Base-by-base conservation (phyloP, 2,329 filamentous ascomycete species). In the Aureobasidium sp. region DNA sequence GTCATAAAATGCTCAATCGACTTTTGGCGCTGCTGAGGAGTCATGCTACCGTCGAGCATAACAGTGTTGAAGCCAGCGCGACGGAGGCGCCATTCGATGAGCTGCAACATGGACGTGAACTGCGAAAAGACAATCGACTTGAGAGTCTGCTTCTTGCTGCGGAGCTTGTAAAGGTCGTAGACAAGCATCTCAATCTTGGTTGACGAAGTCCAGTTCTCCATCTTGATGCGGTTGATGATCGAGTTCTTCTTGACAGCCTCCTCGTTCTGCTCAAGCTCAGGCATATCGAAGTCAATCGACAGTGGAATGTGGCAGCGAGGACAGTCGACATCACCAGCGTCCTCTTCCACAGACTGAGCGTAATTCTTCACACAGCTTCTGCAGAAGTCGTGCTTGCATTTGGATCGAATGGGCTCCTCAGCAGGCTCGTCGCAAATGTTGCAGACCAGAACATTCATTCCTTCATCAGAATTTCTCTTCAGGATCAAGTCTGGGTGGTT, bases 41-140 rank as follows among this genome's bases (percentile, higher is more conserved):
- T 95, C 94, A 99, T 99, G 75, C 88, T 95, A 27, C 94, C 94
- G 72, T 99, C 94, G 5, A 99, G 84, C 91, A 99, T 96, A 63
- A 97, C 94, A 0, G 94, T 99, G 44, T 91, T 96, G 77, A 99
- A 96, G 6, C 94, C 94, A n/a, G 93, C 94, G 64, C 93, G 89
- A 63, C 92, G 90, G 59, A 99, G 84, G 61, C 93, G 90, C 93
- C 93, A 97, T 77, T 97, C 93, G 51, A 97, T 93, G 29, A 97
- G 84, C 78, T 97, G 93, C 63, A 97, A 79, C 93, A 97, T 97
- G 1, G 90, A 94, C 0, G 93, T 97, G 72, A 97, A 97, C 71
- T 97, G 92, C 9, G 90, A 96, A 74, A 97, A 97, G 66, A 97
- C 94, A 71, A 97, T 97, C 4, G 90, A 95, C 78, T 99, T 99